Conservation (phyloP, 768 basidiomycete genomes). For the Mycena chlorophos region DNA sequence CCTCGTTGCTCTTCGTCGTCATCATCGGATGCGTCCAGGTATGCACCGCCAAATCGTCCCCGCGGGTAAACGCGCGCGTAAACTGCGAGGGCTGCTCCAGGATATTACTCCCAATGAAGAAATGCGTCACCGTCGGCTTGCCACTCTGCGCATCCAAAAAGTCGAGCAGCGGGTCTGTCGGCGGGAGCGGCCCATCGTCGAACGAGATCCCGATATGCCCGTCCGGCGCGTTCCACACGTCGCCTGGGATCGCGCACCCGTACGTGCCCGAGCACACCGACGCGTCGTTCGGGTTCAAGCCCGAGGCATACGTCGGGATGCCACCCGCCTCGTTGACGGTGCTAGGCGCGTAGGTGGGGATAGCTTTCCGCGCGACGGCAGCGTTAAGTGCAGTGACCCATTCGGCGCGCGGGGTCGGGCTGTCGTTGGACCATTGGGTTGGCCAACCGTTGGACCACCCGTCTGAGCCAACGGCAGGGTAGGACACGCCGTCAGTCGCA, state of each 20-base stretch:
- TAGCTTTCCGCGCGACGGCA: neutral
- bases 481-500: neutral
- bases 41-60: conserved; percentile 52
- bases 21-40: conserved; percentile 78
- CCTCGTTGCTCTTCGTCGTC: conserved; percentile 69
- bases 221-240: neutral
- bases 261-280: neutral
- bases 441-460: neutral
- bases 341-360: neutral
- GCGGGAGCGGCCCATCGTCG: neutral
- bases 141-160: neutral
- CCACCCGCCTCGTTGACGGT: neutral
- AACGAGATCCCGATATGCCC: neutral
- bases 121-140: neutral
- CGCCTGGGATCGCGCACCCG: neutral
- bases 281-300: neutral
- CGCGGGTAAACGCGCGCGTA: conserved; percentile 46
- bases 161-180: neutral
- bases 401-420: neutral
- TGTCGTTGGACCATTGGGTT: neutral
- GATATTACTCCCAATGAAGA: conserved; percentile 48
- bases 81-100: conserved; percentile 57
- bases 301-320: neutral
- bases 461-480: neutral
- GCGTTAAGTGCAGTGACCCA: neutral